Percentiles rank a stretch among this genome's conserved stretches.
Conservation (phyloP, 1,284 basidiomycete species). For the Amylostereum areolatum region DNA sequence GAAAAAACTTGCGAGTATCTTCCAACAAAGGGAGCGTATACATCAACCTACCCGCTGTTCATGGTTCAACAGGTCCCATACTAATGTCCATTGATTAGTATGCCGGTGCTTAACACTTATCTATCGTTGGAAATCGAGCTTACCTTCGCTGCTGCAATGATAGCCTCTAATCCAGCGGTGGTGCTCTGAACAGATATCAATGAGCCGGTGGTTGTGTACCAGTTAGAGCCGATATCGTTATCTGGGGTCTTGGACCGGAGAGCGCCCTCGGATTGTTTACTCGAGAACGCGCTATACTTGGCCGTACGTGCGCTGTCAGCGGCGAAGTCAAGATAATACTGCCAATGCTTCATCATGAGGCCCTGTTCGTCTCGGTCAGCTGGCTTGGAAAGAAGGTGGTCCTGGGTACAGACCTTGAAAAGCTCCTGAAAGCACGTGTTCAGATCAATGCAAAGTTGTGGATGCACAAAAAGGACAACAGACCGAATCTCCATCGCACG, state of each 20-base stretch:
- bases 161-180: conserved; percentile 32
- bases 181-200: conserved; percentile 33
- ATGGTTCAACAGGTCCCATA: too few species aligned
- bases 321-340: conserved; percentile 26
- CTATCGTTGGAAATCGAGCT: not conserved
- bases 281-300: conserved; percentile 24
- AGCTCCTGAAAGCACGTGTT: conserved; percentile 27
- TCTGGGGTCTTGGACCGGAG: conserved; percentile 32
- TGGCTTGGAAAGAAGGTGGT: not conserved
- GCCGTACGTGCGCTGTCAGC: conserved; percentile 17
- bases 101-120: too few species aligned
- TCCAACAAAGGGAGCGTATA: too few species aligned
- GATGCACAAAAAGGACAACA: conserved; percentile 4
- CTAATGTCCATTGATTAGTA: too few species aligned
- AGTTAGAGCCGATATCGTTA: conserved; percentile 40
- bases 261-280: conserved; percentile 20
- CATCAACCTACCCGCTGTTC: too few species aligned
- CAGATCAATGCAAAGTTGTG: not conserved
- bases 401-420: conserved; percentile 32
- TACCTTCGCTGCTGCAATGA: conserved; percentile 33
- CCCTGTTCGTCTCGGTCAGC: conserved; percentile 19
- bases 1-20: too few species aligned
- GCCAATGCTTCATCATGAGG: conserved; percentile 21
- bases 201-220: conserved; percentile 39
- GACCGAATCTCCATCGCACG: conserved; percentile 46